These are phyloP conservation scores for Beauveria caledonica DNA, from an alignment of 2,329 filamentous ascomycete genomes.

Conservation along the genomic window DNA sequence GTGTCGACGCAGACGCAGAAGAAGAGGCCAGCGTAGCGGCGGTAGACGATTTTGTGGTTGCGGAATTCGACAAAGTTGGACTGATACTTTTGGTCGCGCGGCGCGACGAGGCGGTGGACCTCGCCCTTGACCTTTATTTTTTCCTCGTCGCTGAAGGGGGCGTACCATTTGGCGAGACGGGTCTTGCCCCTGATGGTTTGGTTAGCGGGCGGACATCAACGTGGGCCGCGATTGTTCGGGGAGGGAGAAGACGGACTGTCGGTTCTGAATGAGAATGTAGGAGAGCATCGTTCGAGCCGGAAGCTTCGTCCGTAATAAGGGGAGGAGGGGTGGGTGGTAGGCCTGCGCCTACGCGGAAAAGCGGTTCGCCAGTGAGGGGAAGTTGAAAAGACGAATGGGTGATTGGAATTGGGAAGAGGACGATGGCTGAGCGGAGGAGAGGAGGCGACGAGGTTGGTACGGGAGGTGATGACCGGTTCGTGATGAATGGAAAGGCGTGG, in stretches of 20 bases:
- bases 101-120: constrained; percentile 94
- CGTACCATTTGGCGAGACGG: constrained; percentile 97
- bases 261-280: constrained; percentile 82
- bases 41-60: constrained; percentile 94
- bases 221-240: too few species aligned
- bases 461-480: background rate
- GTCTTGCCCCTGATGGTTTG: constrained; percentile 73
- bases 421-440: background rate
- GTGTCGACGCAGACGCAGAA: constrained; percentile 99
- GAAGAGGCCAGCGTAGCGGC: constrained; percentile 94
- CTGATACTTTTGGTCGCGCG: constrained; percentile 97
- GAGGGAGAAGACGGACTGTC: constrained; percentile 53
- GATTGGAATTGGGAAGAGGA: background rate
- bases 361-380: background rate
- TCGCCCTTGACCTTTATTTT: constrained; percentile 99
- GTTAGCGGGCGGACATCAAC: background rate
- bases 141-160: constrained; percentile 95
- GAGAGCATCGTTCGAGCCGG: constrained; percentile 52
- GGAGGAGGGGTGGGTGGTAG: background rate
- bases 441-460: background rate
- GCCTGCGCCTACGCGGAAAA: background rate
- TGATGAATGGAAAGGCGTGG: background rate
- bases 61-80: constrained; percentile 98
- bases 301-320: background rate
- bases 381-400: too few species aligned